Evolutionary conservation across 2,329 filamentous ascomycete species (phyloP).

Genomic region (Thyridium curvatum): DNA sequence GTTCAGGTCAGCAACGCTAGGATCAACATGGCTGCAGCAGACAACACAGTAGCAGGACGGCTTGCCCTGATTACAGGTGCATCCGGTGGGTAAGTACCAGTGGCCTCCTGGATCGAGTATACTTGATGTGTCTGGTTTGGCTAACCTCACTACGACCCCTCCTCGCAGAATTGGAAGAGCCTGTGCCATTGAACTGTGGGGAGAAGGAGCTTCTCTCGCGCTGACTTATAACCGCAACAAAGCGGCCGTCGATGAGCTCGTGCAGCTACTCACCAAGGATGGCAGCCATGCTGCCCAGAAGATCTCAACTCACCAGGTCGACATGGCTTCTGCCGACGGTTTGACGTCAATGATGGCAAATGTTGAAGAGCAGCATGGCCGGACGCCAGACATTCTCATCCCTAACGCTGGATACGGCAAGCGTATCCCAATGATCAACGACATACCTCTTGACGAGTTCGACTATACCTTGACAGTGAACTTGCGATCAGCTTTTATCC

Average conservation of each 20-base stretch:
- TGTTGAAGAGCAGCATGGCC: constrained; percentile 42
- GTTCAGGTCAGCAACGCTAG: too few species aligned
- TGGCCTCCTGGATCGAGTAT: constrained; percentile 1
- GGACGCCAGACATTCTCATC: constrained; percentile 52
- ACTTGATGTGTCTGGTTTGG: neutral
- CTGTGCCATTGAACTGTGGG: constrained; percentile 23
- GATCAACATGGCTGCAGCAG: constrained; percentile 7
- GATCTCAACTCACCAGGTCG: constrained; percentile 49
- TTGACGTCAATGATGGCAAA: constrained; percentile 46
- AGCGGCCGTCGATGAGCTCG: constrained; percentile 18
- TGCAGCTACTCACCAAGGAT: constrained; percentile 13
- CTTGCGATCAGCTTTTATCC: constrained; percentile 54
- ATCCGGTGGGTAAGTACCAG: constrained; percentile 21
- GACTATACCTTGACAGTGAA: constrained; percentile 58
- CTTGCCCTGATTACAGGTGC: constrained; percentile 27
- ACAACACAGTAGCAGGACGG: constrained; percentile 24
- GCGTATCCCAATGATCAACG: constrained; percentile 46
- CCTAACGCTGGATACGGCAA: constrained; percentile 63
- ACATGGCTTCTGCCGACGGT: constrained; percentile 44
- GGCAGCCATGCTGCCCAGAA: constrained; percentile 14
- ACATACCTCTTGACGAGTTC: constrained; percentile 58
- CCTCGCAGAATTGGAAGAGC: constrained; percentile 19
- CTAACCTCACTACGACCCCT: neutral
- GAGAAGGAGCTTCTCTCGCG: constrained; percentile 24
- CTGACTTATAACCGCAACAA: constrained; percentile 22